A percentile compares a stretch with the other conserved stretches of the same genome.
Evolutionary conservation across 805 yeast species (phyloP).

Genomic region (Saccharomycopsis fodiens): DNA sequence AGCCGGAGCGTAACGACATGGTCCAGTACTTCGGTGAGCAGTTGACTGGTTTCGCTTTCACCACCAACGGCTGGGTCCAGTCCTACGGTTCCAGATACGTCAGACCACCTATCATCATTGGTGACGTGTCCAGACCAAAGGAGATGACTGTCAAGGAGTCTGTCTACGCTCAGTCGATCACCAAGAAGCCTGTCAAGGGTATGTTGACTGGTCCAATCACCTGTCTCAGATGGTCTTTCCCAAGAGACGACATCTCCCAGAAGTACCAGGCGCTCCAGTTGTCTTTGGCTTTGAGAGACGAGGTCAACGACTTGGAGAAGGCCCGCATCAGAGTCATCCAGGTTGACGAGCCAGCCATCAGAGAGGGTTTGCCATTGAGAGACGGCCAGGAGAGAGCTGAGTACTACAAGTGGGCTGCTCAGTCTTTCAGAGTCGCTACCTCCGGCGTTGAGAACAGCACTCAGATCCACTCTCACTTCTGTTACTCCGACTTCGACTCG

Average conservation of each 20-base stretch:
- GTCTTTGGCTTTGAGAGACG: conserved; percentile 96
- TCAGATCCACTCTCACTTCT: conserved; percentile 99
- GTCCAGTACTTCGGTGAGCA: conserved; percentile 99
- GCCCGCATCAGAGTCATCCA: conserved; percentile 98
- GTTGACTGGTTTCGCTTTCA: conserved; percentile 96
- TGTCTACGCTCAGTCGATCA: conserved; percentile 95
- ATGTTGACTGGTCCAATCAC: conserved; percentile 99
- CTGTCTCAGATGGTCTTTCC: conserved; percentile 99
- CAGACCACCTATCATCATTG: conserved; percentile 98
- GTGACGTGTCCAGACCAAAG: conserved; percentile 97
- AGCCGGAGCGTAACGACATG: conserved; percentile 99
- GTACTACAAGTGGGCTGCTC: conserved; percentile 98
- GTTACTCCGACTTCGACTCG: conserved; percentile 99
- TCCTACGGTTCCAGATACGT: conserved; percentile 99
- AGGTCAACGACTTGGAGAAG: conserved; percentile 95
- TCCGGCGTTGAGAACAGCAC: conserved; percentile 93
- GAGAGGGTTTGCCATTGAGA: conserved; percentile 99
- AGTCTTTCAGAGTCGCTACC: conserved; percentile 98
- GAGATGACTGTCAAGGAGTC: conserved; percentile 98
- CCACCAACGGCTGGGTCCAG: conserved; percentile 99
- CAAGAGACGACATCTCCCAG: conserved; percentile 95
- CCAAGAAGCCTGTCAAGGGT: conserved; percentile 97
- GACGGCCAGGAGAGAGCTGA: conserved; percentile 94
- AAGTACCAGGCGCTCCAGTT: conserved; percentile 93
- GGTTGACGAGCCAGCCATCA: conserved; percentile 99